Evolutionary conservation across 495 filamentous ascomycete species (phyloP).

Genomic region (Aspergillus cavernicola): DNA sequence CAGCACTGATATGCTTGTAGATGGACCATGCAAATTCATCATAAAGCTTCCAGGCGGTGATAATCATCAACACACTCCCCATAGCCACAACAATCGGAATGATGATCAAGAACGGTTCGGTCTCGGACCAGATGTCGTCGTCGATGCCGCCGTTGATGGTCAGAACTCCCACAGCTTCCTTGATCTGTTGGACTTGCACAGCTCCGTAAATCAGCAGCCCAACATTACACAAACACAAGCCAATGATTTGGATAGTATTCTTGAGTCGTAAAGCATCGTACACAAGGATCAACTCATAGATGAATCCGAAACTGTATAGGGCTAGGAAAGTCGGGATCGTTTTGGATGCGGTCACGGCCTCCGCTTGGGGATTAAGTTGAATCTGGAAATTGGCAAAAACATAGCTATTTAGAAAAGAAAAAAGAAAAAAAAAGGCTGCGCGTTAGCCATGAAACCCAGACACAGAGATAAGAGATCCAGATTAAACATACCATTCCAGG

Average conservation of each 20-base stretch:
- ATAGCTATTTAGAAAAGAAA: too few species aligned
- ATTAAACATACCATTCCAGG: slow-evolving; percentile 73
- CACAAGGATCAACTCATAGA: slow-evolving; percentile 84
- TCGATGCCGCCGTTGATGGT: slow-evolving; percentile 29
- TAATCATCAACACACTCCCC: slow-evolving; percentile 64
- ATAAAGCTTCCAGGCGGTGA: slow-evolving; percentile 89
- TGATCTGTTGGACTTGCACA: slow-evolving; percentile 86
- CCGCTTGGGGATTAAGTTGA: slow-evolving; percentile 52
- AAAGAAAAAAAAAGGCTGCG: slow-evolving; percentile 12
- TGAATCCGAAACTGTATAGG: slow-evolving; percentile 94
- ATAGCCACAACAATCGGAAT: slow-evolving; percentile 81
- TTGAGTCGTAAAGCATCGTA: slow-evolving; percentile 92
- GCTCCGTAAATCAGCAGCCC: slow-evolving; percentile 88
- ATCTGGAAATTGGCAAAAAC: slow-evolving; percentile 57
- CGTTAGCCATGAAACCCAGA: slow-evolving; percentile 1
- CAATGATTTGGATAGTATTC: slow-evolving; percentile 98
- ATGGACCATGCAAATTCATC: slow-evolving; percentile 99
- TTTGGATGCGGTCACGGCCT: slow-evolving; percentile 45
- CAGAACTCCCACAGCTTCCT: slow-evolving; percentile 59
- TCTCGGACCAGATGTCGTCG: slow-evolving; percentile 57
- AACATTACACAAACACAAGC: slow-evolving; percentile 85
- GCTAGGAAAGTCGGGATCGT: slow-evolving; percentile 87
- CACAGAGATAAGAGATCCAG: background rate
- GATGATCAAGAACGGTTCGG: slow-evolving; percentile 75
- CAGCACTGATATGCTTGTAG: slow-evolving; percentile 97